phyloP scores from a whole-genome alignment of 192 early-diverging fungal genomes.

The Gamsiella multidivaricata region DNA sequence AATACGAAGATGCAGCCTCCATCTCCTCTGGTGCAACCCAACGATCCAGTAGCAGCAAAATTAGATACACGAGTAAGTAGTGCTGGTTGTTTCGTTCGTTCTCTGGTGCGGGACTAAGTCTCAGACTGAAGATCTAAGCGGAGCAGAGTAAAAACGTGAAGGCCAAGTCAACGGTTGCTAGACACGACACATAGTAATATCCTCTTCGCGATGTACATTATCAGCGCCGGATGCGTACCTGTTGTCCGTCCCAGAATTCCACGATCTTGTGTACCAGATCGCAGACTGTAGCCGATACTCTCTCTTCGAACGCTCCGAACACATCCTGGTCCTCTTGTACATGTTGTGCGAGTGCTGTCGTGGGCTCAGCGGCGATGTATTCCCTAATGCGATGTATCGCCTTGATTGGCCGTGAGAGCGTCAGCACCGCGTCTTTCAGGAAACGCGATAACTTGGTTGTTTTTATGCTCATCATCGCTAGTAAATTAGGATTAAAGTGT shows the following conservation, averaged over 20 bases:
- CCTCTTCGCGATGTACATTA: too few relatives aligned
- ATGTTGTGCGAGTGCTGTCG: conserved; percentile 1
- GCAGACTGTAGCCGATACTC: conserved; percentile 14
- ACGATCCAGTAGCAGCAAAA: conserved; percentile 33
- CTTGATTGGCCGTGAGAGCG: conserved; percentile 36
- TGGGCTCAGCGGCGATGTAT: conserved; percentile 23
- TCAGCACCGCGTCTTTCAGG: conserved; percentile 28
- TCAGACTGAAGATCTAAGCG: conserved; percentile 20
- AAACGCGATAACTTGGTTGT: conserved; percentile 44
- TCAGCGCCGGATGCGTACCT: too few relatives aligned
- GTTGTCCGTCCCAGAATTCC: conserved; percentile 12
- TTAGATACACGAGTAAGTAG: conserved; percentile 34
- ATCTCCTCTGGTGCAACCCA: conserved; percentile 42
- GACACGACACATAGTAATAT: too few relatives aligned
- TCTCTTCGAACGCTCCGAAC: conserved; percentile 26
- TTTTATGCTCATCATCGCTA: conserved; percentile 28
- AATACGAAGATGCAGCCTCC: conserved; percentile 31
- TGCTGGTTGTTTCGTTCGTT: conserved; percentile 52
- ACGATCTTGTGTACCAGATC: conserved; percentile 13
- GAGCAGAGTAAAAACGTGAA: neutral
- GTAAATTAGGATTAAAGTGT: neutral
- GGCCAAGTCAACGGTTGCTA: too few relatives aligned
- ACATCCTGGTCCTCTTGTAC: conserved; percentile 8
- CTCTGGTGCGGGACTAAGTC: conserved; percentile 16
- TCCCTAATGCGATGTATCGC: conserved; percentile 29